These are phyloP conservation scores for Solanum tacnaense DNA, from an alignment of 257 asterid species.

Conservation along the genomic window DNA sequence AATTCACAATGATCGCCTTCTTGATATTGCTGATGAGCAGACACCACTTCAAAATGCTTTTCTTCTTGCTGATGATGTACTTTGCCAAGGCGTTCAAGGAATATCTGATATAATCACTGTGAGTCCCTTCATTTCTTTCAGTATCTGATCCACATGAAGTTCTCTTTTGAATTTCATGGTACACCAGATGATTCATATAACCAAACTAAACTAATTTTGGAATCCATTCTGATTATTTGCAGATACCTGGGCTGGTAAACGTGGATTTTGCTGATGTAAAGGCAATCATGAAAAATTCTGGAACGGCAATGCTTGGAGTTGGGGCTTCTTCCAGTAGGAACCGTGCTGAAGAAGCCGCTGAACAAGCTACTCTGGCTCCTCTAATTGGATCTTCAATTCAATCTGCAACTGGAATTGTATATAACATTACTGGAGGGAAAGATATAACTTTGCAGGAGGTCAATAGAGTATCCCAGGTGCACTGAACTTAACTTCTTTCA, in stretches of 20 bases:
- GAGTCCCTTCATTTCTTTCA: background rate
- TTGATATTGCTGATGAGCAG: constrained; percentile 85
- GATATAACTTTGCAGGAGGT: constrained; percentile 95
- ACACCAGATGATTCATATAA: background rate
- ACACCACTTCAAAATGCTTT: constrained; percentile 97
- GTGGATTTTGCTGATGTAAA: constrained; percentile 99
- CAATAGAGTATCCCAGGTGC: constrained; percentile 90
- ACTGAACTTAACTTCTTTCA: background rate
- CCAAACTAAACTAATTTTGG: background rate
- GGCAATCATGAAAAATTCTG: constrained; percentile 98
- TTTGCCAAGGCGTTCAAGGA: constrained; percentile 97
- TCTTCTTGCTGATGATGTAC: constrained; percentile 94
- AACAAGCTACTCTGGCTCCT: constrained; percentile 93
- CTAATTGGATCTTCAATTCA: constrained; percentile 89
- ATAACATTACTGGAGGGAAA: constrained; percentile 94
- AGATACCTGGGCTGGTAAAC: constrained; percentile 95
- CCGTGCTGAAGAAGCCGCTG: constrained; percentile 98
- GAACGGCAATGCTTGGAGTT: constrained; percentile 96
- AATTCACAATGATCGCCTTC: constrained; percentile 87
- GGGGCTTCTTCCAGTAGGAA: constrained; percentile 97
- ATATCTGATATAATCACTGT: constrained; percentile 93
- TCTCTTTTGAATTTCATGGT: background rate
- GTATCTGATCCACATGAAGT: background rate
- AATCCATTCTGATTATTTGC: constrained; percentile 14
- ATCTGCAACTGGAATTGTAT: constrained; percentile 94